Percentiles rank a stretch among this genome's conserved stretches.
phyloP scores from a whole-genome alignment of 129 eudicot species.

The Ambrosia artemisiifolia region DNA sequence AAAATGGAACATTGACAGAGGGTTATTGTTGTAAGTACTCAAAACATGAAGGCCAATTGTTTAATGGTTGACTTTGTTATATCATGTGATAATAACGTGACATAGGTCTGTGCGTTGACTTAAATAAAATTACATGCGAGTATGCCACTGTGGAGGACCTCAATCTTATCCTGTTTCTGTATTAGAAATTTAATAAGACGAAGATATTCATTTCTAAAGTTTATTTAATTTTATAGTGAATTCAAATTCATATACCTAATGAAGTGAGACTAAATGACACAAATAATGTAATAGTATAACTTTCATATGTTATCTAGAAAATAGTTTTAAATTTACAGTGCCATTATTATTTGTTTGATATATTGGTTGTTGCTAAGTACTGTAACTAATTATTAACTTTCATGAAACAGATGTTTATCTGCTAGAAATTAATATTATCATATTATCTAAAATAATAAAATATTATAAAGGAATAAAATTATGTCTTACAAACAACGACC shows the following conservation, averaged over 20 bases:
- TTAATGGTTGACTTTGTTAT: constrained; percentile 10
- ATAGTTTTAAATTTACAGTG: background rate
- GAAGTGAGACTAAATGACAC: background rate
- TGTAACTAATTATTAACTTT: background rate
- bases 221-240: background rate
- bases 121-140: background rate
- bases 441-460: background rate
- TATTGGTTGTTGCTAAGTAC: background rate
- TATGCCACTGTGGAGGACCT: background rate
- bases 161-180: constrained; percentile 13
- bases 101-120: constrained; percentile 14
- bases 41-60: background rate
- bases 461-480: background rate
- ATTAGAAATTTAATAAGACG: background rate
- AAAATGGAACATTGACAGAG: background rate
- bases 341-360: background rate
- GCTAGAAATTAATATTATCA: background rate
- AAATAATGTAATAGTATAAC: background rate
- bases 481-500: background rate
- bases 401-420: background rate
- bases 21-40: constrained; percentile 7
- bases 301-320: background rate
- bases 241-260: background rate
- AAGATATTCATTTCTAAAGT: background rate
- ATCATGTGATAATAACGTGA: constrained; percentile 19